Conservation (phyloP, 1,139 yeast species). For the Blastobotrys malaysiensis region DNA sequence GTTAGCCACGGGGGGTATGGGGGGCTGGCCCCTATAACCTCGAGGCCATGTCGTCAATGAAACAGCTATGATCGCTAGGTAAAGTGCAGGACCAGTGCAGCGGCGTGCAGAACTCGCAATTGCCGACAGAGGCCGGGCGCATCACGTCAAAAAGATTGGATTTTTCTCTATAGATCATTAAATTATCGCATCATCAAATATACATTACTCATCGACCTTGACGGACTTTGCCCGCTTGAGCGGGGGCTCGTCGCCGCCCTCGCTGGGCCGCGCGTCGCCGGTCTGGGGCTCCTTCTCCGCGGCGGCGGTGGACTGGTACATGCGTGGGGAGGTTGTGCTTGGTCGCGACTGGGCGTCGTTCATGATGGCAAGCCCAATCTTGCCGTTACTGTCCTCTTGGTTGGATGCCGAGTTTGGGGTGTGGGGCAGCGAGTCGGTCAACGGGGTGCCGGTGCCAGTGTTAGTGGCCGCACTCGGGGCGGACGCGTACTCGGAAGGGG, state of each 20-base stretch:
- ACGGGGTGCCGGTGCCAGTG: conserved; percentile 19
- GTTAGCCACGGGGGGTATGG: too few species aligned
- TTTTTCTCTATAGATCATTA: neutral
- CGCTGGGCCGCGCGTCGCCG: conserved; percentile 2
- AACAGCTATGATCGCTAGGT: too few species aligned
- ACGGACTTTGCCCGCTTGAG: conserved; percentile 7
- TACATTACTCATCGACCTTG: conserved; percentile 6
- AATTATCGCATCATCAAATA: neutral
- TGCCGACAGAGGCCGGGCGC: too few species aligned
- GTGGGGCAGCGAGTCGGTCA: conserved; percentile 22
- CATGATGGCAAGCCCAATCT: conserved; percentile 14
- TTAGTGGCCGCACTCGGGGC: neutral
- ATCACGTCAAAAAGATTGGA: too few species aligned
- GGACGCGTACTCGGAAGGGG: conserved; percentile 11
- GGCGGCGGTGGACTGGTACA: conserved; percentile 6
- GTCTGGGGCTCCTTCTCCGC: conserved; percentile 2
- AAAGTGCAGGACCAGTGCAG: too few species aligned
- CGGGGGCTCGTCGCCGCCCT: conserved; percentile 6
- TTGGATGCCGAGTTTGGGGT: conserved; percentile 16
- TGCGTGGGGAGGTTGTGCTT: conserved; percentile 8
- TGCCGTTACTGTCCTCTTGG: conserved; percentile 6
- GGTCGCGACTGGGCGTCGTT: conserved; percentile 3
- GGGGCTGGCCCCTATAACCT: too few species aligned
- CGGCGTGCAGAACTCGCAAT: too few species aligned
- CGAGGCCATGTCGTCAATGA: too few species aligned